Conservation (phyloP, 2,329 filamentous ascomycete species). For the Paracoccidioides lutzii region DNA sequence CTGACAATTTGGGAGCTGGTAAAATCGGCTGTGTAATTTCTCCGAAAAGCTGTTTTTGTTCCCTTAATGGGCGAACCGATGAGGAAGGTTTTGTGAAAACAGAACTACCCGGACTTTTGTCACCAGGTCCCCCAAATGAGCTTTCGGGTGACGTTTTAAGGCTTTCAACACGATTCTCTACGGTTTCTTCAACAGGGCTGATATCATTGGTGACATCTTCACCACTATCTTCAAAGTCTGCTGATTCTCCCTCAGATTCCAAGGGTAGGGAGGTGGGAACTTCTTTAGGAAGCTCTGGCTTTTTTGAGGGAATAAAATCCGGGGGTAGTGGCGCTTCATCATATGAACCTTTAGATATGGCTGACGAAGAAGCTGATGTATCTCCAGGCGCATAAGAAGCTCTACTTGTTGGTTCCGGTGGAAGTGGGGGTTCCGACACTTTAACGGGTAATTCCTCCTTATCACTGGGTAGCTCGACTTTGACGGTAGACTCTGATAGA, state of each 20-base stretch:
- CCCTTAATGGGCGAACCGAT: constrained; percentile 17
- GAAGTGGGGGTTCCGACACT: constrained; percentile 29
- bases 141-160: constrained; percentile 32
- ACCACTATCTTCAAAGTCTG: constrained; percentile 35
- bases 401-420: constrained; percentile 37
- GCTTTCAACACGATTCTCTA: constrained; percentile 20
- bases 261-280: constrained; percentile 22
- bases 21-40: constrained; percentile 31
- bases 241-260: constrained; percentile 20
- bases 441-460: constrained; percentile 20
- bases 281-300: constrained; percentile 11
- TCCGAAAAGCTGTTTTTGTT: constrained; percentile 29
- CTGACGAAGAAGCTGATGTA: constrained; percentile 36
- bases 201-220: constrained; percentile 34
- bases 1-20: constrained; percentile 24
- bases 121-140: constrained; percentile 29
- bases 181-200: constrained; percentile 19
- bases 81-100: constrained; percentile 28
- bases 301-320: constrained; percentile 17
- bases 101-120: constrained; percentile 27
- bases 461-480: constrained; percentile 21
- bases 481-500: constrained; percentile 19
- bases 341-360: constrained; percentile 27
- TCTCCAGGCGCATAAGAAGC: constrained; percentile 34
- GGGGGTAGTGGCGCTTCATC: constrained; percentile 28